Percentiles rank a stretch among this genome's conserved stretches.
Conservation (phyloP, 257 asterid species). For the Jacaranda copaia region DNA sequence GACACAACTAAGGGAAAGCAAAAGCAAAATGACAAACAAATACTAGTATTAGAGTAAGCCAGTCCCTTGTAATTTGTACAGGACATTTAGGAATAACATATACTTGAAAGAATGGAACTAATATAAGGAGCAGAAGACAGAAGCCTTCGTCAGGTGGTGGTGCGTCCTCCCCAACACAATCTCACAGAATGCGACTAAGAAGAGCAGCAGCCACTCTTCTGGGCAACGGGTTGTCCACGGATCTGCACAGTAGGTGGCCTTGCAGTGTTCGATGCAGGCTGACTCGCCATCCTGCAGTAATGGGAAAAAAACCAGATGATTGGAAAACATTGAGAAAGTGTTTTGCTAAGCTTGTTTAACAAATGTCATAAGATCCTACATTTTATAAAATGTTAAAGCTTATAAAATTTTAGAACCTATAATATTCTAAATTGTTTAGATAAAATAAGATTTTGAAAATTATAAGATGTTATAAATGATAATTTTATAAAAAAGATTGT, state of each 20-base stretch:
- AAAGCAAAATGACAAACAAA: slow-evolving; percentile 31
- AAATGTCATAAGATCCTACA: too few species aligned
- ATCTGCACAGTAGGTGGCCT: slow-evolving; percentile 81
- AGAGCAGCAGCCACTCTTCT: slow-evolving; percentile 84
- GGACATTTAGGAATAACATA: slow-evolving; percentile 34
- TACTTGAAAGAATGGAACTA: slow-evolving; percentile 51
- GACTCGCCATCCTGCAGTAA: slow-evolving; percentile 75
- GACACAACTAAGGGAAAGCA: slow-evolving; percentile 25
- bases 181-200: slow-evolving; percentile 37
- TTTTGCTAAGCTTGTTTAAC: too few species aligned
- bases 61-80: slow-evolving; percentile 45
- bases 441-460: too few species aligned
- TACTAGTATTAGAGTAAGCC: slow-evolving; percentile 30
- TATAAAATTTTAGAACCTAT: too few species aligned
- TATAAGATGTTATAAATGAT: too few species aligned
- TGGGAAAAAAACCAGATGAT: not conserved
- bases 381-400: too few species aligned
- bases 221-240: slow-evolving; percentile 78
- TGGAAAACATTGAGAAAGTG: too few species aligned
- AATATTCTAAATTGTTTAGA: too few species aligned
- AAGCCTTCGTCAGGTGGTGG: slow-evolving; percentile 22
- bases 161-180: slow-evolving; percentile 13
- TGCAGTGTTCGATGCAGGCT: slow-evolving; percentile 61
- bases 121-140: slow-evolving; percentile 28
- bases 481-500: too few species aligned